Evolutionary conservation across 148 eudicot genomes (phyloP).

Genomic region (Polygonum maritimum): DNA sequence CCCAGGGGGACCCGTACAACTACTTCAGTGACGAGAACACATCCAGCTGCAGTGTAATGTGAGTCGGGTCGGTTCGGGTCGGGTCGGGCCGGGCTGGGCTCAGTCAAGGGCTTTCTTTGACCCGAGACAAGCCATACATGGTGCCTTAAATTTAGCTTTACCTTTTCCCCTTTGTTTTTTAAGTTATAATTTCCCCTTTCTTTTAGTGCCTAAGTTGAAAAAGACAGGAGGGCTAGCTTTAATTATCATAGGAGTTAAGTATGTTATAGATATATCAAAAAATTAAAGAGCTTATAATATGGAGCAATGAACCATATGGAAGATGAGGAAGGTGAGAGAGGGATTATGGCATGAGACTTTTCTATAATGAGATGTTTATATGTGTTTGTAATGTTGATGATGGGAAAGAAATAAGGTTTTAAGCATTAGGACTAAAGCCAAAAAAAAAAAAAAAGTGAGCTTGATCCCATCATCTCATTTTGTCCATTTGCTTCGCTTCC

Average conservation of each 20-base stretch:
- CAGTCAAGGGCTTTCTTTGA: neutral
- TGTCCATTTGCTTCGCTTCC: neutral
- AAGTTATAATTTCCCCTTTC: neutral
- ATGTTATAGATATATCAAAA: neutral
- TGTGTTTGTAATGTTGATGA: conserved; percentile 3
- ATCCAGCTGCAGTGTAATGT: conserved; percentile 10
- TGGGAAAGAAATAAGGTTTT: neutral
- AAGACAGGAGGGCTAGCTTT: neutral
- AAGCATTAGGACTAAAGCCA: neutral
- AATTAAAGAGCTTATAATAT: neutral
- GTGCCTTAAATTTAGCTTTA: neutral
- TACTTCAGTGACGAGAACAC: conserved; percentile 10
- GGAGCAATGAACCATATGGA: neutral
- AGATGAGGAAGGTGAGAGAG: neutral
- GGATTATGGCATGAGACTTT: neutral
- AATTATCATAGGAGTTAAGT: conserved; percentile 6
- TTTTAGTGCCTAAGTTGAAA: conserved; percentile 5
- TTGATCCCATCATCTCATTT: conserved; percentile 2
- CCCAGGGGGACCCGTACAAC: conserved; percentile 7
- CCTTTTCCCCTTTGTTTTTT: neutral
- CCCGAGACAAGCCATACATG: conserved; percentile 5
- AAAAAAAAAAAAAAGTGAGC: neutral
- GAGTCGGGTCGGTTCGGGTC: neutral
- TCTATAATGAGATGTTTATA: conserved; percentile 1
- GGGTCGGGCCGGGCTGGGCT: neutral